Percentiles rank a stretch among this genome's conserved stretches.
Conservation (phyloP, 179 eudicot genomes). For the Beta macrorhiza region DNA sequence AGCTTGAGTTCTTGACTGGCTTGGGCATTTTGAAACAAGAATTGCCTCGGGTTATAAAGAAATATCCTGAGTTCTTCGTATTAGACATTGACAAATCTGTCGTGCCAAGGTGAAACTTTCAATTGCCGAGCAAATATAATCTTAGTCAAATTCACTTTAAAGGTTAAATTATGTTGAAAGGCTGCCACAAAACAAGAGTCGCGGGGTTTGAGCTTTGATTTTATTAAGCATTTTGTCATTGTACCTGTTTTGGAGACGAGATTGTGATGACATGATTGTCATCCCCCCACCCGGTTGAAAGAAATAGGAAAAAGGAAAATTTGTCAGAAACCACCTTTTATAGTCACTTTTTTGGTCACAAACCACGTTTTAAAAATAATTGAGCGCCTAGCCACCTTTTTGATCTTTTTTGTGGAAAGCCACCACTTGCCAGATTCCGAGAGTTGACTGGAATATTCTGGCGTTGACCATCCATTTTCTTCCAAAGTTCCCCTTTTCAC, state of each 20-base stretch:
- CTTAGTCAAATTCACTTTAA: neutral
- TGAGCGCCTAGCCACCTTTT: no score
- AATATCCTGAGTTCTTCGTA: conserved; percentile 77
- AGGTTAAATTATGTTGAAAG: neutral
- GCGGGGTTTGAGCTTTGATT: neutral
- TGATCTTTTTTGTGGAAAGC: no score
- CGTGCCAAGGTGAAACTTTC: conserved; percentile 58
- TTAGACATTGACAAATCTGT: conserved; percentile 56
- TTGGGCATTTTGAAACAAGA: conserved; percentile 53
- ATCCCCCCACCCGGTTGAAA: neutral
- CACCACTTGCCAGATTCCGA: no score
- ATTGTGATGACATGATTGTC: no score
- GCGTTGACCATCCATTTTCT: no score
- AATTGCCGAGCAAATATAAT: neutral
- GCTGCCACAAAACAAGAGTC: neutral
- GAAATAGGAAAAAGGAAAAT: neutral
- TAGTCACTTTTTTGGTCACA: no score
- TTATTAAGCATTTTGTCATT: neutral
- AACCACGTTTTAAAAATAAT: no score
- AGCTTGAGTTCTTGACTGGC: conserved; percentile 55
- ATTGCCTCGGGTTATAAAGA: conserved; percentile 68
- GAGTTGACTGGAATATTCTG: no score
- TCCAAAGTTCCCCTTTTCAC: no score
- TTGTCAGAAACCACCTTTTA: no score
- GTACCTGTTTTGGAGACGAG: neutral